These are phyloP conservation scores for Trichocladium antarcticum DNA, from an alignment of 495 filamentous ascomycete species.

Conservation along the genomic window DNA sequence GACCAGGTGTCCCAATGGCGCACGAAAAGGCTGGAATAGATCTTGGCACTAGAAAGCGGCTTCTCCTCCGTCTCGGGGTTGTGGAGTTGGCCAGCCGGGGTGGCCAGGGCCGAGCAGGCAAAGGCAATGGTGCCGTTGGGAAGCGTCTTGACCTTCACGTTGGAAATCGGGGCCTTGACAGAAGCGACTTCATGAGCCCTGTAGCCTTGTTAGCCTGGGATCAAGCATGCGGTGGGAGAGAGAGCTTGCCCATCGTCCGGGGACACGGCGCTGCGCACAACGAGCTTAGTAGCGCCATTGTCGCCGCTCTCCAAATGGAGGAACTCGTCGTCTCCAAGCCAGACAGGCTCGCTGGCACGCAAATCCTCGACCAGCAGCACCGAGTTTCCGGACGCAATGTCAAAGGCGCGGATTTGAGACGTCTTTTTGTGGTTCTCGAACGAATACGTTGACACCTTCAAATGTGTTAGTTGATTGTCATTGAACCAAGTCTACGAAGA, in stretches of 20 bases:
- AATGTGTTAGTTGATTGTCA: background rate
- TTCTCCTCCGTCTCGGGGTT: conserved; percentile 48
- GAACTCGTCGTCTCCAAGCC: conserved; percentile 59
- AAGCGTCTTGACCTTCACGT: conserved; percentile 58
- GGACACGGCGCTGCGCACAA: conserved; percentile 43
- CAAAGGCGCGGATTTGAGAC: conserved; percentile 62
- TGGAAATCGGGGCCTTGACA: conserved; percentile 58
- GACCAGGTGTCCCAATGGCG: conserved; percentile 69
- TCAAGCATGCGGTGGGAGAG: background rate
- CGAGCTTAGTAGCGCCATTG: conserved; percentile 55
- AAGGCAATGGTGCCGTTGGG: conserved; percentile 56
- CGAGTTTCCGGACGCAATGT: conserved; percentile 57
- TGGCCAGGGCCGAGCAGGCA: conserved; percentile 52
- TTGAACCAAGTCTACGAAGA: too few species aligned
- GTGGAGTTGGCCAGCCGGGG: conserved; percentile 49
- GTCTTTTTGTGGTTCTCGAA: conserved; percentile 70
- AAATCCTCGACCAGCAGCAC: conserved; percentile 53
- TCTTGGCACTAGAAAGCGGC: conserved; percentile 46
- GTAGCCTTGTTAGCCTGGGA: background rate
- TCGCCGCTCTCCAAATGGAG: conserved; percentile 55
- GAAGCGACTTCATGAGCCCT: conserved; percentile 50
- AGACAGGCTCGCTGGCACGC: conserved; percentile 58
- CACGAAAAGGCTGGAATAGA: conserved; percentile 61
- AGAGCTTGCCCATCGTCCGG: conserved; percentile 1
- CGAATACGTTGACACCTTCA: conserved; percentile 56